Evolutionary conservation across 2,329 filamentous ascomycete species (phyloP).

Genomic region (Aspergillus hortae): DNA sequence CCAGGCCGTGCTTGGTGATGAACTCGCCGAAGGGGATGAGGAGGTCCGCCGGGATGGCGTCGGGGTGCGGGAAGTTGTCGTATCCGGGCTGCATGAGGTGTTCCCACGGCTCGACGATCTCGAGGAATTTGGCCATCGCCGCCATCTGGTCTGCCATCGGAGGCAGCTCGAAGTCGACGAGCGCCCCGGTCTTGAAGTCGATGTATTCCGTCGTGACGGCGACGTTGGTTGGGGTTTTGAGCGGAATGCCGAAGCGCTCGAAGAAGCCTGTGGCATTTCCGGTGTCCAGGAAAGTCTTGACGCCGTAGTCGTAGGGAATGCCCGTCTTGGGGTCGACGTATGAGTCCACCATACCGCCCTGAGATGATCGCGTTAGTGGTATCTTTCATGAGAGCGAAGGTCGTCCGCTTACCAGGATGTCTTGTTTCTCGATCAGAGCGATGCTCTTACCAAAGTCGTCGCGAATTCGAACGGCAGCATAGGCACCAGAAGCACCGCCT

Average conservation of each 20-base stretch:
- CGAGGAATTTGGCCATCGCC: conserved; percentile 16
- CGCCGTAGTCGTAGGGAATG: conserved; percentile 16
- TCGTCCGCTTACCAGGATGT: conserved; percentile 17
- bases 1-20: conserved; percentile 17
- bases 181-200: conserved; percentile 15
- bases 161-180: conserved; percentile 7
- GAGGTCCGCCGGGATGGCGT: conserved; percentile 19
- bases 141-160: conserved; percentile 7
- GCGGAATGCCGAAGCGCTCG: conserved; percentile 15
- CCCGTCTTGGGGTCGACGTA: conserved; percentile 17
- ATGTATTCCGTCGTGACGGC: conserved; percentile 10
- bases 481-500: conserved; percentile 21
- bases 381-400: too few species aligned
- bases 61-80: conserved; percentile 14
- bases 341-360: conserved; percentile 21
- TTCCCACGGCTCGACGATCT: conserved; percentile 16
- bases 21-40: conserved; percentile 21
- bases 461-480: conserved; percentile 21
- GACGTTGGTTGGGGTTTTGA: neutral
- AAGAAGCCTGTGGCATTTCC: conserved; percentile 18
- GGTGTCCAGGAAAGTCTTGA: conserved; percentile 16
- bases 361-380: neutral
- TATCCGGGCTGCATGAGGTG: conserved; percentile 14
- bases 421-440: conserved; percentile 19
- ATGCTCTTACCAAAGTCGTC: conserved; percentile 19